Evolutionary conservation across 768 basidiomycete genomes (phyloP).

Genomic region (Nidula microcarpa): DNA sequence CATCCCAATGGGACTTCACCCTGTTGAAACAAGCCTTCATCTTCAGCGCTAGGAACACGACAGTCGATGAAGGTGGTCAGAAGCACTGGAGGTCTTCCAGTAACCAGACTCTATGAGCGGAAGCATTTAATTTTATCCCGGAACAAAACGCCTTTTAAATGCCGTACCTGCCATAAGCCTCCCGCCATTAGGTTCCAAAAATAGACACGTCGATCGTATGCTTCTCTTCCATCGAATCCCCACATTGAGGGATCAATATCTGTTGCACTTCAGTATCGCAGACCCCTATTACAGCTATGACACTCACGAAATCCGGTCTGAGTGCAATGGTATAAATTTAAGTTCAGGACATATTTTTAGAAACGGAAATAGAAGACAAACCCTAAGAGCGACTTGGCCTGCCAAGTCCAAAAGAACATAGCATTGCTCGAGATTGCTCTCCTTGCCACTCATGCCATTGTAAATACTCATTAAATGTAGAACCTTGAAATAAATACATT

Average conservation of each 20-base stretch:
- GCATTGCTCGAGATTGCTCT: conserved; percentile 44
- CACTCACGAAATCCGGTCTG: conserved; percentile 44
- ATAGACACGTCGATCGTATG: conserved; percentile 49
- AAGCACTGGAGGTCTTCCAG: conserved; percentile 46
- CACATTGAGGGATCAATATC: conserved; percentile 50
- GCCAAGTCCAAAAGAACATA: conserved; percentile 45
- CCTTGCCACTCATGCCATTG: conserved; percentile 50
- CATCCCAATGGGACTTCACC: conserved; percentile 42
- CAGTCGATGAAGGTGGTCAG: conserved; percentile 41
- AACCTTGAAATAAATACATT: conserved; percentile 19
- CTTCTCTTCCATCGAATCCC: conserved; percentile 45
- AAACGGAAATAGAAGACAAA: conserved; percentile 15
- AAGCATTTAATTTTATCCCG: too few relatives aligned
- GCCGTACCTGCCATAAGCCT: conserved; percentile 46
- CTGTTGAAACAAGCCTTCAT: conserved; percentile 39
- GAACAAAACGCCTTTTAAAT: neutral
- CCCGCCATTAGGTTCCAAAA: conserved; percentile 51
- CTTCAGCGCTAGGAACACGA: conserved; percentile 38
- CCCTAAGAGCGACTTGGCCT: conserved; percentile 43
- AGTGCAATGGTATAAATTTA: conserved; percentile 3
- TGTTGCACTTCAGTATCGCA: conserved; percentile 11
- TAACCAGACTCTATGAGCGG: conserved; percentile 33
- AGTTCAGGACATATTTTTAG: neutral
- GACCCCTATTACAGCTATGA: neutral
- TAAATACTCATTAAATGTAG: conserved; percentile 53